These are phyloP conservation scores for Penicillium sp. DNA, from an alignment of 2,329 filamentous ascomycete species.

Conservation along the genomic window DNA sequence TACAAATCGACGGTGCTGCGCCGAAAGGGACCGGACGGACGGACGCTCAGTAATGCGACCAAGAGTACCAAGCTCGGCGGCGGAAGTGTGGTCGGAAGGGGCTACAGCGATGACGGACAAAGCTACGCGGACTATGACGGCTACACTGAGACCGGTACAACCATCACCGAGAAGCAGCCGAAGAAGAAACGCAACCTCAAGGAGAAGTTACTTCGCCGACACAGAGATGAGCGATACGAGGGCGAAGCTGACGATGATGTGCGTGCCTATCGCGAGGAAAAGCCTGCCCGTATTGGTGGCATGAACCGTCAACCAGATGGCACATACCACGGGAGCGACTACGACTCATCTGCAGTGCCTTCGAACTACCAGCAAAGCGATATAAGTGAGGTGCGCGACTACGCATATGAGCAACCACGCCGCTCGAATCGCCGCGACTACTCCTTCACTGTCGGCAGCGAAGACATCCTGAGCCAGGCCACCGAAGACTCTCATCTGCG, in stretches of 20 bases:
- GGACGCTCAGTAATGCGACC: slow-evolving; percentile 75
- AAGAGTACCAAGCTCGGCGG: slow-evolving; percentile 80
- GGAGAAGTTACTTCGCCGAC: slow-evolving; percentile 35
- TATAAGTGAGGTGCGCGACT: slow-evolving; percentile 48
- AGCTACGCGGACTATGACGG: slow-evolving; percentile 38
- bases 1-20: slow-evolving; percentile 94
- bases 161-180: slow-evolving; percentile 33
- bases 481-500: slow-evolving; percentile 35
- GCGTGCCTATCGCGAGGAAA: slow-evolving; percentile 79
- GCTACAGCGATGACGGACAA: slow-evolving; percentile 65
- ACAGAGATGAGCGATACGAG: slow-evolving; percentile 54
- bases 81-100: slow-evolving; percentile 62
- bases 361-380: slow-evolving; percentile 47
- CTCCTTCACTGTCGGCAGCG: slow-evolving; percentile 49
- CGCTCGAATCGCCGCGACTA: slow-evolving; percentile 34
- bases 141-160: slow-evolving; percentile 44
- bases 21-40: slow-evolving; percentile 83
- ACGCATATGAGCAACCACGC: slow-evolving; percentile 31
- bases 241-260: slow-evolving; percentile 64
- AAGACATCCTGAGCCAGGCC: slow-evolving; percentile 38
- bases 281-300: slow-evolving; percentile 78
- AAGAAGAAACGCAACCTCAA: slow-evolving; percentile 35
- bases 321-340: slow-evolving; percentile 74
- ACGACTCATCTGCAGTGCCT: slow-evolving; percentile 59
- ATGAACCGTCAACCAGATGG: slow-evolving; percentile 79